A percentile compares a stretch with the other conserved stretches of the same genome.
Conservation (phyloP, 2,329 filamentous ascomycete genomes). For the Talaromyces verruculosus region DNA sequence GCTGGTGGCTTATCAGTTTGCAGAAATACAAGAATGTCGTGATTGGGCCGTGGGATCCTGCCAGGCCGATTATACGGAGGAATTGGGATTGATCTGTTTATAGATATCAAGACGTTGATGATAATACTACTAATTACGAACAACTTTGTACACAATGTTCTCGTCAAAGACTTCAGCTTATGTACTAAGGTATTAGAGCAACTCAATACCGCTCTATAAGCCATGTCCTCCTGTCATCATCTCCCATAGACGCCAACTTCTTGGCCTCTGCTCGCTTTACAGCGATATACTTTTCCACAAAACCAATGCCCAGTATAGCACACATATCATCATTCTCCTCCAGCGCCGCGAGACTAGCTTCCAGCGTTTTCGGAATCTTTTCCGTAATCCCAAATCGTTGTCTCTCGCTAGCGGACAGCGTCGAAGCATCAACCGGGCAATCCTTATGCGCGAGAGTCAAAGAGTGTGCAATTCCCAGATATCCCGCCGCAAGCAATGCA, state of each 20-base stretch:
- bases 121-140: background rate
- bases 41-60: constrained; percentile 95
- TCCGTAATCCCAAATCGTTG: constrained; percentile 38
- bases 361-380: constrained; percentile 36
- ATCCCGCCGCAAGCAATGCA: constrained; percentile 61
- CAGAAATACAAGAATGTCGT: constrained; percentile 99
- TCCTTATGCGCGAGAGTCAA: constrained; percentile 33
- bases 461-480: constrained; percentile 51
- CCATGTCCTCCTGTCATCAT: constrained; percentile 37
- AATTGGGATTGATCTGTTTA: constrained; percentile 40
- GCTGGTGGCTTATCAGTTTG: constrained; percentile 95
- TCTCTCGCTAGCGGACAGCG: constrained; percentile 33
- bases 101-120: background rate
- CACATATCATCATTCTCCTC: constrained; percentile 32
- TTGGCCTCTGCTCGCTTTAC: constrained; percentile 38
- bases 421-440: constrained; percentile 39
- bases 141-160: background rate
- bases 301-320: constrained; percentile 30
- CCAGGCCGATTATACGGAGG: constrained; percentile 62
- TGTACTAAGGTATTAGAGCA: background rate
- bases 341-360: constrained; percentile 37
- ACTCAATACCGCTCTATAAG: constrained; percentile 41
- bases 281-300: constrained; percentile 31
- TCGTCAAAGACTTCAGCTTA: background rate
- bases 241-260: constrained; percentile 34